phyloP scores from a whole-genome alignment of 1,284 basidiomycete genomes.

The Leccinum subspadiceum region DNA sequence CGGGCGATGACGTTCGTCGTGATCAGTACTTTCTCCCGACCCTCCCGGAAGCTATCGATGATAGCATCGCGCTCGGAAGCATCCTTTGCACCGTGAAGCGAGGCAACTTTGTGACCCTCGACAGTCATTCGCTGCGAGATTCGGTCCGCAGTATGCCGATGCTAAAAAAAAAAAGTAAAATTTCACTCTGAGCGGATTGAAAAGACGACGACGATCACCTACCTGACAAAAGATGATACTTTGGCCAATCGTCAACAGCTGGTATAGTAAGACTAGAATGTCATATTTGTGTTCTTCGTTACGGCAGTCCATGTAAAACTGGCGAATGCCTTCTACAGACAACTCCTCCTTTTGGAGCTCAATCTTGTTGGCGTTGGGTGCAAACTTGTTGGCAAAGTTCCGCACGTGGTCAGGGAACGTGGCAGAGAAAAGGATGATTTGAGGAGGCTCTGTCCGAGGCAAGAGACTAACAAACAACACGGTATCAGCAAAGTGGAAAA shows the following conservation, averaged over 20 bases:
- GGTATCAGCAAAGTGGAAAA: slow-evolving; percentile 9
- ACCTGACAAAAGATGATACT: slow-evolving; percentile 97
- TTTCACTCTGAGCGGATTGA: slow-evolving; percentile 1
- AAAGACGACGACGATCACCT: slow-evolving; percentile 21
- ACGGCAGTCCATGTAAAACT: slow-evolving; percentile 96
- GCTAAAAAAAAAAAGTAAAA: slow-evolving; percentile 40
- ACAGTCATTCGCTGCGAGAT: slow-evolving; percentile 89
- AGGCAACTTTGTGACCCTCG: slow-evolving; percentile 96
- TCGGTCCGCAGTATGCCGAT: slow-evolving; percentile 89
- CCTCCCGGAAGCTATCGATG: slow-evolving; percentile 95
- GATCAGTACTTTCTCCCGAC: slow-evolving; percentile 95
- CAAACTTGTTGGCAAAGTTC: slow-evolving; percentile 87
- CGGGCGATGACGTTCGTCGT: slow-evolving; percentile 99
- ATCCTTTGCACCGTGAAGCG: slow-evolving; percentile 93
- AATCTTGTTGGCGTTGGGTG: slow-evolving; percentile 95
- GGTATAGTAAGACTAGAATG: slow-evolving; percentile 89
- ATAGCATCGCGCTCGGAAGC: slow-evolving; percentile 86
- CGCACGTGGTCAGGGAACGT: slow-evolving; percentile 96
- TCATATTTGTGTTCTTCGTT: slow-evolving; percentile 94
- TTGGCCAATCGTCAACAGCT: slow-evolving; percentile 91
- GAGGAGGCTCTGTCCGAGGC: slow-evolving; percentile 55
- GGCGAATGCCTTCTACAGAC: slow-evolving; percentile 91
- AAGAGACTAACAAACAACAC: slow-evolving; percentile 51
- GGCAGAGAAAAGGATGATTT: slow-evolving; percentile 96
- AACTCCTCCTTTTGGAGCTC: slow-evolving; percentile 94